Percentiles rank a stretch among this genome's conserved stretches.
phyloP scores from a whole-genome alignment of 2,329 filamentous ascomycete species.

The Fusarium proliferatum region DNA sequence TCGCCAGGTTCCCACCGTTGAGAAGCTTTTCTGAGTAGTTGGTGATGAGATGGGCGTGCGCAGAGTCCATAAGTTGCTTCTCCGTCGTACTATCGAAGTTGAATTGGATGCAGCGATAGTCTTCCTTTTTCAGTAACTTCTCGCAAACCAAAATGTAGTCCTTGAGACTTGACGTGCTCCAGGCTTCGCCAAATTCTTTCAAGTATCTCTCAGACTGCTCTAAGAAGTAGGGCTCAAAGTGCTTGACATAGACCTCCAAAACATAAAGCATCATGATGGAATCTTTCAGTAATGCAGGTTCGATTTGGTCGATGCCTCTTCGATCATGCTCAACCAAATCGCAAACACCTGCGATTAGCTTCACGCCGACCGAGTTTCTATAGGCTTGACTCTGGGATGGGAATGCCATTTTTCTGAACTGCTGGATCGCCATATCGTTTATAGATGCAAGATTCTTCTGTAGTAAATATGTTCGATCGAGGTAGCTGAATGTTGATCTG shows the following conservation, averaged over 20 bases:
- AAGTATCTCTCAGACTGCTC: constrained; percentile 75
- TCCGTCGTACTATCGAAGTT: constrained; percentile 87
- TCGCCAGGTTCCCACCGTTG: constrained; percentile 73
- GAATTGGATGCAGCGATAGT: constrained; percentile 80
- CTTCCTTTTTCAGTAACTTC: constrained; percentile 76
- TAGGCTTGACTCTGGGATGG: constrained; percentile 40
- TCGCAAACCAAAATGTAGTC: constrained; percentile 80
- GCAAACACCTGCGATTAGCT: constrained; percentile 69
- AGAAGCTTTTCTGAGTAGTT: constrained; percentile 74
- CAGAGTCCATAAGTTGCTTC: constrained; percentile 76
- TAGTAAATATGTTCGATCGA: constrained; percentile 90
- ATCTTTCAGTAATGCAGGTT: constrained; percentile 75
- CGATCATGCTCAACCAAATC: constrained; percentile 81
- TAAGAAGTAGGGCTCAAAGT: constrained; percentile 83
- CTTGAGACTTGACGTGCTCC: constrained; percentile 73
- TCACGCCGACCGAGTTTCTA: constrained; percentile 39
- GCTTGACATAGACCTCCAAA: constrained; percentile 81
- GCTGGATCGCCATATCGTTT: constrained; percentile 80
- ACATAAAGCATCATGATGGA: constrained; percentile 86
- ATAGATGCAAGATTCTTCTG: constrained; percentile 77
- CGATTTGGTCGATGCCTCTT: constrained; percentile 64
- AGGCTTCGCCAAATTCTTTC: constrained; percentile 73
- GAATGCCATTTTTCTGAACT: constrained; percentile 75
- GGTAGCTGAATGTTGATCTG: constrained; percentile 90
- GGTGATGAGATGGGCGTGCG: constrained; percentile 78